Evolutionary conservation across 2,329 filamentous ascomycete genomes (phyloP).

Genomic region (Arthroderma sp.): DNA sequence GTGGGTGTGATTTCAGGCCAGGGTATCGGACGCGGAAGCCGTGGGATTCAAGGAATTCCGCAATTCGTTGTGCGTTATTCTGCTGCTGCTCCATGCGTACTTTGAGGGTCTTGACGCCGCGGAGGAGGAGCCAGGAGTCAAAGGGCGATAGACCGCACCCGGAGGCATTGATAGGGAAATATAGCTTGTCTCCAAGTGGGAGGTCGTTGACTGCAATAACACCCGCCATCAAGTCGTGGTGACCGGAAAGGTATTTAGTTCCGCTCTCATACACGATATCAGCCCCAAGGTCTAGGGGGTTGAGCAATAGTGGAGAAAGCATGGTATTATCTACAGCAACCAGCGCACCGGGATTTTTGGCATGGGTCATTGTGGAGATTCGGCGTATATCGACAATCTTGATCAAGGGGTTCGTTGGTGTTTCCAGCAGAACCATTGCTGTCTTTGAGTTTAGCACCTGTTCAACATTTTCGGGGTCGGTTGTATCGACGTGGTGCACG

Average conservation of each 20-base stretch:
- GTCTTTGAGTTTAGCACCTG: constrained; percentile 65
- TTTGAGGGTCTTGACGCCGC: constrained; percentile 89
- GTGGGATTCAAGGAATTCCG: constrained; percentile 76
- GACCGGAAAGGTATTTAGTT: constrained; percentile 93
- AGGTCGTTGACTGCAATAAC: constrained; percentile 84
- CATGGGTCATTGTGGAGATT: constrained; percentile 66
- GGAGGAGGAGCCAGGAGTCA: constrained; percentile 89
- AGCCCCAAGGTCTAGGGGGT: constrained; percentile 85
- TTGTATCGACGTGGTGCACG: constrained; percentile 95
- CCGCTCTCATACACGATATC: constrained; percentile 97
- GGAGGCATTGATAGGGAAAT: constrained; percentile 93
- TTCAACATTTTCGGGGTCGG: constrained; percentile 57
- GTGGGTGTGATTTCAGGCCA: constrained; percentile 83
- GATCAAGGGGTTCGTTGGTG: constrained; percentile 93
- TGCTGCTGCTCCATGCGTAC: constrained; percentile 99
- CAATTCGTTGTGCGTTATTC: constrained; percentile 77
- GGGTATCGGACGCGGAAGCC: constrained; percentile 95
- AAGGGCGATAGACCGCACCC: constrained; percentile 91
- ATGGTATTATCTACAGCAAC: constrained; percentile 98
- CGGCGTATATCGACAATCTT: constrained; percentile 87
- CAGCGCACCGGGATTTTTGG: constrained; percentile 62
- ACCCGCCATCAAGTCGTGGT: constrained; percentile 98
- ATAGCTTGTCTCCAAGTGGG: constrained; percentile 73
- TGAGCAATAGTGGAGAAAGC: constrained; percentile 88
- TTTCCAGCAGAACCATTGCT: constrained; percentile 89